These are phyloP conservation scores for Grosmannia penicillata DNA, from an alignment of 2,329 filamentous ascomycete species.

Conservation along the genomic window DNA sequence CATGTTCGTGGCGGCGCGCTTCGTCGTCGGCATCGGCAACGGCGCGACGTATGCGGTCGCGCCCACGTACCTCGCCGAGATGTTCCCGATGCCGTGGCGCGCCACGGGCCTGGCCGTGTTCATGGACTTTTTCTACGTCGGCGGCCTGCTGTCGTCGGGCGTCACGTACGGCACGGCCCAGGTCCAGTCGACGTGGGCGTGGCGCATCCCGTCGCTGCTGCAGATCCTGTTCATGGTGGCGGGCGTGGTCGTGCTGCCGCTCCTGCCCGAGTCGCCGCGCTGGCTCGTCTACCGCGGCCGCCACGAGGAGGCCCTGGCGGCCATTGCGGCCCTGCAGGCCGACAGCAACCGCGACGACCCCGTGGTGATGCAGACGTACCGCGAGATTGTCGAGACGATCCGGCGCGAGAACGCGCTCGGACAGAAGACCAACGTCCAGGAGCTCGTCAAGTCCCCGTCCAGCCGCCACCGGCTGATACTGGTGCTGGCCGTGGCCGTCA, in stretches of 20 bases:
- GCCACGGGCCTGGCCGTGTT: neutral
- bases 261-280: slow-evolving; percentile 8
- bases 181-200: slow-evolving; percentile 32
- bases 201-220: slow-evolving; percentile 40
- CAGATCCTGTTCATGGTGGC: slow-evolving; percentile 19
- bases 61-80: slow-evolving; percentile 44
- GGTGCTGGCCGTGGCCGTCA: neutral
- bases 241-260: neutral
- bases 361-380: slow-evolving; percentile 1
- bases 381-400: slow-evolving; percentile 7
- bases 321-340: slow-evolving; percentile 24
- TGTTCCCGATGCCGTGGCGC: neutral
- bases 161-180: slow-evolving; percentile 30
- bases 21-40: slow-evolving; percentile 43
- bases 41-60: slow-evolving; percentile 44
- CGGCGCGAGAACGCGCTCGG: neutral
- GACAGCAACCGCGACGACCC: slow-evolving; percentile 2
- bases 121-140: slow-evolving; percentile 35
- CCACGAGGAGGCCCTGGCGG: slow-evolving; percentile 15
- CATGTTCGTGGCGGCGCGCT: slow-evolving; percentile 45
- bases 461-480: slow-evolving; percentile 2
- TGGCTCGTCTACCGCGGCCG: slow-evolving; percentile 6
- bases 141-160: slow-evolving; percentile 26
- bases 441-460: neutral
- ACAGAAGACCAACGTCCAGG: neutral